Percentiles rank a stretch among this genome's conserved stretches.
Evolutionary conservation across 2,329 filamentous ascomycete species (phyloP).

Genomic region (Sclerotinia minor): DNA sequence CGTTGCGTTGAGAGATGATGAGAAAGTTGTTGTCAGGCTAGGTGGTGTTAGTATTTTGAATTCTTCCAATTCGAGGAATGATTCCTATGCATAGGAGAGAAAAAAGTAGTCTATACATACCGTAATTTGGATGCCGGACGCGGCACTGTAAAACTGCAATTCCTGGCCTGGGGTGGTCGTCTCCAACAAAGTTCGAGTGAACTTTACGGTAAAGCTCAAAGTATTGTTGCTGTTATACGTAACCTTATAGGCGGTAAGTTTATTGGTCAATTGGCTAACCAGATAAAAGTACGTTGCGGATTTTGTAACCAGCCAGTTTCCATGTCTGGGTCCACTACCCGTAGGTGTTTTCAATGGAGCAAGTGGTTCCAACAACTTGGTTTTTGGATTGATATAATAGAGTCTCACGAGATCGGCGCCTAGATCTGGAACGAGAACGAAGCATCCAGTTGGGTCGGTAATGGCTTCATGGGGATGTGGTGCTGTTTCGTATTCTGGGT

Average conservation of each 20-base stretch:
- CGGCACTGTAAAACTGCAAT: slow-evolving; percentile 8
- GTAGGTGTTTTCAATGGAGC: slow-evolving; percentile 23
- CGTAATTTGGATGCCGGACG: not conserved
- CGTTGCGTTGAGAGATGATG: slow-evolving; percentile 67
- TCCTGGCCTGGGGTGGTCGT: not conserved
- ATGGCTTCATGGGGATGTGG: slow-evolving; percentile 53
- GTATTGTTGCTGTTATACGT: slow-evolving; percentile 34
- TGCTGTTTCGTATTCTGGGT: not conserved
- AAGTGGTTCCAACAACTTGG: slow-evolving; percentile 43
- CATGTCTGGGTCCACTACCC: slow-evolving; percentile 53
- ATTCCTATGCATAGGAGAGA: not conserved
- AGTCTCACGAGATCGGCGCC: slow-evolving; percentile 51
- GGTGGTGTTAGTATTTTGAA: not conserved
- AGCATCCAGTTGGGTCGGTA: slow-evolving; percentile 52
- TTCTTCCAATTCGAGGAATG: accelerated
- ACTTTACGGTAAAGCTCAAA: not conserved
- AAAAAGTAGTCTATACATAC: not conserved
- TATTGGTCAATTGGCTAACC: slow-evolving; percentile 50
- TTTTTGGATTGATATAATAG: slow-evolving; percentile 46
- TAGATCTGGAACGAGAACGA: slow-evolving; percentile 53
- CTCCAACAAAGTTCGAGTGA: slow-evolving; percentile 8
- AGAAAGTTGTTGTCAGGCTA: slow-evolving; percentile 63
- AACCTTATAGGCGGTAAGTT: slow-evolving; percentile 54
- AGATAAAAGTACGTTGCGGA: slow-evolving; percentile 46
- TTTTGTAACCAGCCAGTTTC: slow-evolving; percentile 47